phyloP scores from a whole-genome alignment of 129 eudicot species.

The Chrysanthemum makinoi region DNA sequence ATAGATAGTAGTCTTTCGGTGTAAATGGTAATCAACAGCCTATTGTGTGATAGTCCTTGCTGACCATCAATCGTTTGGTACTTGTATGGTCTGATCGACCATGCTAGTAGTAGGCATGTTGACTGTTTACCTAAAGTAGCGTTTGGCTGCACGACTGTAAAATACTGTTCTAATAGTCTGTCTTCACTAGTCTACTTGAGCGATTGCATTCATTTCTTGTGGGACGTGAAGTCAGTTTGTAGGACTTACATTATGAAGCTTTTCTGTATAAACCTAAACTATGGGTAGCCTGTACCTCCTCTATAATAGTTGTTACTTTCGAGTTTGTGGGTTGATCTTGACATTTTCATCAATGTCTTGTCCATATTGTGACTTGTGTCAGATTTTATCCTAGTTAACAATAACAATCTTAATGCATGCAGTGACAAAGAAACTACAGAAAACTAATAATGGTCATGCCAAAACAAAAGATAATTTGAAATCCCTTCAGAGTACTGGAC shows the following conservation, averaged over 20 bases:
- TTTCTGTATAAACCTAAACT: too few relatives aligned
- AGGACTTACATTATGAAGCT: too few relatives aligned
- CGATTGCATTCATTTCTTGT: too few relatives aligned
- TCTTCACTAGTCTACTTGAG: not conserved
- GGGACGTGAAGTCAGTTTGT: too few relatives aligned
- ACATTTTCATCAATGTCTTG: too few relatives aligned
- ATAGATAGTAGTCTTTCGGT: slow-evolving; percentile 42
- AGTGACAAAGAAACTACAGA: slow-evolving; percentile 72
- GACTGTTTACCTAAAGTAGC: not conserved
- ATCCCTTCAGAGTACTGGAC: slow-evolving; percentile 97
- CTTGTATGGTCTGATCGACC: too few relatives aligned
- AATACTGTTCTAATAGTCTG: not conserved
- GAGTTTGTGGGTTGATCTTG: too few relatives aligned
- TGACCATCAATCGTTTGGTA: not conserved
- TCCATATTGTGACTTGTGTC: not conserved
- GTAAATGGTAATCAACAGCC: too few relatives aligned
- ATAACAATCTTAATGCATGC: slow-evolving; percentile 18
- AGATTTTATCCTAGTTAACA: slow-evolving; percentile 5
- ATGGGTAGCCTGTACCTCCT: too few relatives aligned
- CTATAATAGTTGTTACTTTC: too few relatives aligned
- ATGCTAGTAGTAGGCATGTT: not conserved
- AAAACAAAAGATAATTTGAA: slow-evolving; percentile 96
- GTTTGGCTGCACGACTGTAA: not conserved
- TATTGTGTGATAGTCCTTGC: not conserved
- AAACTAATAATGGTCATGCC: slow-evolving; percentile 77